Evolutionary conservation across 257 asterid genomes (phyloP).

Genomic region (Solanum dulcamara): DNA sequence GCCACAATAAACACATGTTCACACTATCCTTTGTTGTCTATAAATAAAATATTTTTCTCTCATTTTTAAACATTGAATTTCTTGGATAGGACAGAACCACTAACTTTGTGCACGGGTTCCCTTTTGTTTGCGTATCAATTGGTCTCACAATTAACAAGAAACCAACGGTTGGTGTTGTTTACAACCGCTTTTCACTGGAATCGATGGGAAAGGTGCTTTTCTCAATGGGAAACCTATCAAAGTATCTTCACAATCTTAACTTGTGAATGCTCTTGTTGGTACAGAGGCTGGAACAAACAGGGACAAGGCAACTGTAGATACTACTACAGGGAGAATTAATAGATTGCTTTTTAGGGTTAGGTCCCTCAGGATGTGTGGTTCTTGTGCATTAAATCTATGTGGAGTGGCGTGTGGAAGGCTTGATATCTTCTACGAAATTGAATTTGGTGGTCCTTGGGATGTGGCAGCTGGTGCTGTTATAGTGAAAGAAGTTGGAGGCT

Average conservation of each 20-base stretch:
- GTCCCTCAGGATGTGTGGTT: constrained; percentile 80
- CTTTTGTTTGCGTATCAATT: constrained; percentile 77
- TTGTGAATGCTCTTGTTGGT: constrained; percentile 65
- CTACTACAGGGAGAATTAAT: constrained; percentile 50
- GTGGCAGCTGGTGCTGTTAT: constrained; percentile 84
- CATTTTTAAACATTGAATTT: too few species aligned
- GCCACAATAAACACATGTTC: too few species aligned
- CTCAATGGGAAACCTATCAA: constrained; percentile 62
- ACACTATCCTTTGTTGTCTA: too few species aligned
- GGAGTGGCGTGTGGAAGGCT: constrained; percentile 85
- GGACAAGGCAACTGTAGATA: constrained; percentile 54
- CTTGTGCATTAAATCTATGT: constrained; percentile 80
- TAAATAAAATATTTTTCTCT: too few species aligned
- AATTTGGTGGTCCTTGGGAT: constrained; percentile 94
- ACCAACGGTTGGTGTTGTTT: constrained; percentile 73
- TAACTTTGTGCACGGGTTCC: constrained; percentile 94
- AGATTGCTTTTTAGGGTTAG: constrained; percentile 71
- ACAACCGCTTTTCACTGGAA: constrained; percentile 79
- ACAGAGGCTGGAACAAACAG: constrained; percentile 82
- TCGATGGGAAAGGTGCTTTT: constrained; percentile 69
- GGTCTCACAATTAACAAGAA: constrained; percentile 63
- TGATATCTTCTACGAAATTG: constrained; percentile 64
- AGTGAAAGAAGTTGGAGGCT: constrained; percentile 75
- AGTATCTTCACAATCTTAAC: constrained; percentile 73
- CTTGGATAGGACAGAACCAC: constrained; percentile 98